Evolutionary conservation across 176 grass and related monocot species (phyloP), one percentile per base, ranked within the genome.

Genomic region (Zoysia japonica): DNA sequence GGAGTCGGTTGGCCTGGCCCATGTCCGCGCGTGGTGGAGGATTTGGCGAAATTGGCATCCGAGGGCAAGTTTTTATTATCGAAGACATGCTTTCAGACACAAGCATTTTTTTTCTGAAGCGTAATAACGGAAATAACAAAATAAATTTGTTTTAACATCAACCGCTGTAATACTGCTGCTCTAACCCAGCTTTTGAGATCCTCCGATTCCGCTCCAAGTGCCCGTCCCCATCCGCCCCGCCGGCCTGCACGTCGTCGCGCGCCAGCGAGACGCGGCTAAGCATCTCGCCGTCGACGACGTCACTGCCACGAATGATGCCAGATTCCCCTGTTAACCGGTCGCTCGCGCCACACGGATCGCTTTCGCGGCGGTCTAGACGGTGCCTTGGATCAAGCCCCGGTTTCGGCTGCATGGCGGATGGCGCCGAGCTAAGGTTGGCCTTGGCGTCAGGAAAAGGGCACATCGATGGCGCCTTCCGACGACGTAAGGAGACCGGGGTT

Each of bases 241-340:
- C 28, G 28, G 40, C 3, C 71, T 55, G 55, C 54, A 8, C 71
- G 54, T 28, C 28, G 55, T 65, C 15, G 19, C 20, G 65, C 38
- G 65, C 78, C 78, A 77, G 65, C 28, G 5, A 40, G 72, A 38
- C 60, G 38, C 65, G 71, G 71, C 71, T 19, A 62, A 70, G 65
- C 7, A 62, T 6, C 76, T 74, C 69, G 56, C 68, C 76, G 36
- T 73, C 41, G 83, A 20, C 36, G 85, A 87, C 3, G 85, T 28
- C 64, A 87, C 85, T n/a, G 78, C 78, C 65, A 64, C 72, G 47
- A 44, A 66, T 19, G 71, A 55, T 46, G 71, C 62, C 19, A 28
- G 60, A 15, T 51, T 20, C 60, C 39, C 48, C 48, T 16, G 79
- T 64, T 20, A 17, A 57, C 9, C 17, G 17, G 1, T 49, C 28